A percentile compares a stretch with the other conserved stretches of the same genome.
phyloP scores from a whole-genome alignment of 2,329 filamentous ascomycete genomes.

The Chaetomiaceae sp. region DNA sequence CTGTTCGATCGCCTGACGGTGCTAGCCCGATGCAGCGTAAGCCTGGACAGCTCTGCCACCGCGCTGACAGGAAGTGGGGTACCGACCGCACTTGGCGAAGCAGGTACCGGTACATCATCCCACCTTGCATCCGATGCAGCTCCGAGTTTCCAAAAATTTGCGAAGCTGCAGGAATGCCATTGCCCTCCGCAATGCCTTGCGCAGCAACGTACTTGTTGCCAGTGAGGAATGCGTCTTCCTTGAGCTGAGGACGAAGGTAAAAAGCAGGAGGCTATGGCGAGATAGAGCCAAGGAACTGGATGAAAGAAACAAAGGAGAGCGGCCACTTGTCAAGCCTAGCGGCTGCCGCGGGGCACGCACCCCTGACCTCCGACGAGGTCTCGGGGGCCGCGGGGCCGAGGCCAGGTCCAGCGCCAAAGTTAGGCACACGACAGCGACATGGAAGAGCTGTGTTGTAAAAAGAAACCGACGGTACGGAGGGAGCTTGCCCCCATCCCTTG shows the following conservation, averaged over 20 bases:
- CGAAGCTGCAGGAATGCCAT: neutral
- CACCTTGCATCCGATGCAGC: constrained; percentile 22
- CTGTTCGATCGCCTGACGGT: constrained; percentile 26
- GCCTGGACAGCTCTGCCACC: constrained; percentile 9
- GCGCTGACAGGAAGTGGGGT: constrained; percentile 22
- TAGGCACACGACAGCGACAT: neutral
- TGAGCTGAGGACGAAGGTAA: no score
- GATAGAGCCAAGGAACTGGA: no score
- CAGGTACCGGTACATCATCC: constrained; percentile 26
- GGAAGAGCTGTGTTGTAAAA: neutral
- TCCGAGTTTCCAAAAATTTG: constrained; percentile 15
- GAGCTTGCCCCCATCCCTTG: no score
- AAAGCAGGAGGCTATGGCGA: no score
- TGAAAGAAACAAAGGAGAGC: no score
- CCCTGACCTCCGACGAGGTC: neutral
- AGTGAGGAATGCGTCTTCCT: neutral
- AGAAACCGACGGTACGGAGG: neutral
- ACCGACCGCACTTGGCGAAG: constrained; percentile 14
- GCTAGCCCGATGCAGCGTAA: constrained; percentile 22
- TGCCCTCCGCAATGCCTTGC: neutral
- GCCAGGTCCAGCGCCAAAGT: neutral
- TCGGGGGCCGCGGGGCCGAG: constrained; percentile 12
- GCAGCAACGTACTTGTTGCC: neutral
- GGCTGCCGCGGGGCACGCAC: neutral
- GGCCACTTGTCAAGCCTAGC: no score